Base-by-base conservation (phyloP, 371 early-diverging fungal genomes). In the Aphelidium insulamus region DNA sequence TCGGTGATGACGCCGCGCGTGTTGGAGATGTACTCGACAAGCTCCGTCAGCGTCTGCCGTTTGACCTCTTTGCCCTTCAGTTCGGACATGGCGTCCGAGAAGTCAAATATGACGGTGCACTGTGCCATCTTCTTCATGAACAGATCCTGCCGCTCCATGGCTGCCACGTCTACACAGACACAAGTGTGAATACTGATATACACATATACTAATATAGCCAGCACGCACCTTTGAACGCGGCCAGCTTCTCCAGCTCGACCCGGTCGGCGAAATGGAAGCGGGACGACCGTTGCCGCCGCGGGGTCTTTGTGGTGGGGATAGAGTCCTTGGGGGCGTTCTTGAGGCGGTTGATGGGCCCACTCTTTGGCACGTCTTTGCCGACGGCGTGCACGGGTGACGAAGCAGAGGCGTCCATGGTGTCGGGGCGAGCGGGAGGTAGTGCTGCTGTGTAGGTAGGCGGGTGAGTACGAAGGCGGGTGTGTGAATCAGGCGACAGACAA, bases 61-160 rank as follows among this genome's bases (percentile, higher is more conserved):
- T 94, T 94, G 40, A 90, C 82, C 42, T 94, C 91, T 44, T 94
- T 94, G 42, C 78, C 80, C 41, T 69, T 76, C 16, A 85, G 49
- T 49, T 86, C 80, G 12, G 75, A 65, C 17, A 73, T 59, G 11
- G 75, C 62, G 57, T 85, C 87, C 40, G 62, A 78, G 43, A 94
- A 94, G 52, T 94, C 95, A 43, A 90, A 91, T 12, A 90, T 48
- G 15, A 81, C 71, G 28, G 64, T 59, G 49, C 92, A 94, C 49
- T 91, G 92, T 11, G 50, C 52, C 14, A 94, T 49, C 54, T 94
- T 94, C 48, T 69, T 69, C 33, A 79, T 38, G 33, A 91, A 72
- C n/a, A 91, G 57, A 11, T 77, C 75, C 29, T 62, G 66, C 21
- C 81, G 57, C 32, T 80, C 72, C 10, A 51, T 42, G 3, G 64